Evolutionary conservation across 257 asterid genomes (phyloP).

Genomic region (Anisodus tanguticus): DNA sequence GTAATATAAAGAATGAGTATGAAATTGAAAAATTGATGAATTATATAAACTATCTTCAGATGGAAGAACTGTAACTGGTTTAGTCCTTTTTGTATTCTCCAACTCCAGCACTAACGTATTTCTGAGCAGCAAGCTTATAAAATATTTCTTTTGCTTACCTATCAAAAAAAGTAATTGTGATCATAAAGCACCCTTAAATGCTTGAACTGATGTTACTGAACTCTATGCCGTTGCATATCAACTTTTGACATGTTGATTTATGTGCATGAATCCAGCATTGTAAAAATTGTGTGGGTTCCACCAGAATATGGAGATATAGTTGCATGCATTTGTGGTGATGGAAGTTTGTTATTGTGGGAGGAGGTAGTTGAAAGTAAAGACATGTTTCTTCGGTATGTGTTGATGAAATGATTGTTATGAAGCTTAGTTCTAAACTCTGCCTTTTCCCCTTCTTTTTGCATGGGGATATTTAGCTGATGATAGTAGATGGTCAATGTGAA

Average conservation of each 20-base stretch:
- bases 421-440: background rate
- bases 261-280: conserved; percentile 65
- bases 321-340: conserved; percentile 72
- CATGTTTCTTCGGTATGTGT: background rate
- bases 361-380: conserved; percentile 67
- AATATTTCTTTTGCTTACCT: background rate
- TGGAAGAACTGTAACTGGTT: background rate
- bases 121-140: background rate
- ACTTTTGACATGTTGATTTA: conserved; percentile 30
- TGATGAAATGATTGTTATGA: background rate
- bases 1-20: background rate
- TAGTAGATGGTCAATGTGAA: background rate
- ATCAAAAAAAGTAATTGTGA: background rate
- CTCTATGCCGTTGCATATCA: background rate
- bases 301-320: conserved; percentile 84
- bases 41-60: conserved; percentile 5
- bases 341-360: conserved; percentile 81
- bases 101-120: background rate
- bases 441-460: background rate
- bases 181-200: background rate
- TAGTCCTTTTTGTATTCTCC: conserved; percentile 5
- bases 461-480: background rate
- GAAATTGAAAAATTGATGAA: background rate
- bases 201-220: background rate
- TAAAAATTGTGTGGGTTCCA: conserved; percentile 80